These are phyloP conservation scores for Macadamia tetraphylla DNA, from an alignment of 164 flowering plant genomes.

Conservation along the genomic window DNA sequence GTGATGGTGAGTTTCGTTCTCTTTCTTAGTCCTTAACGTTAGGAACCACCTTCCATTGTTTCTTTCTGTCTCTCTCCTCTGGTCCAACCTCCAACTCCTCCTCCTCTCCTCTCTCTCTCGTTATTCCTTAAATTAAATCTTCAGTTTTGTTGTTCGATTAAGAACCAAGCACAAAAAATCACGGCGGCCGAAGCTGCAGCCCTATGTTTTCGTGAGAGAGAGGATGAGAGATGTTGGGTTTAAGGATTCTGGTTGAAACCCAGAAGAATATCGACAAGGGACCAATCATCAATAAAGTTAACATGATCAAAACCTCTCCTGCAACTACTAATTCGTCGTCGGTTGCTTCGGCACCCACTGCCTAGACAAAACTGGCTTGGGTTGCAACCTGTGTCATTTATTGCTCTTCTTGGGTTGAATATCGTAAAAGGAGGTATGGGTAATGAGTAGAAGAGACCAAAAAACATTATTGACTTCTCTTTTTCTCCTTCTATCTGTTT, in stretches of 20 bases:
- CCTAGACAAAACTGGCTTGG: constrained; percentile 73
- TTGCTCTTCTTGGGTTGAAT: constrained; percentile 53
- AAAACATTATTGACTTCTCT: neutral
- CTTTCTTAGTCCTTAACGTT: no score
- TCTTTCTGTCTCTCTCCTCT: no score
- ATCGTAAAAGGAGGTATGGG: constrained; percentile 51
- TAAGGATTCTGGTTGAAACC: constrained; percentile 53
- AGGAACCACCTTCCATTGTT: no score
- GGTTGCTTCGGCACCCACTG: constrained; percentile 12
- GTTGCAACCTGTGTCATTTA: constrained; percentile 62
- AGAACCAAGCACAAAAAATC: no score
- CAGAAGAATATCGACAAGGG: constrained; percentile 23
- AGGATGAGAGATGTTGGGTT: constrained; percentile 55
- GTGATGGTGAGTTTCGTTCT: no score
- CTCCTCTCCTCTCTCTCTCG: no score
- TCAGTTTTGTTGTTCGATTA: no score
- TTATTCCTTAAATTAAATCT: no score
- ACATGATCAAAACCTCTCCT: constrained; percentile 20
- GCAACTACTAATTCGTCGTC: constrained; percentile 11
- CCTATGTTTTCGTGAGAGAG: neutral
- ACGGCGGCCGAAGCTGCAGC: neutral
- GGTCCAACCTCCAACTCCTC: no score
- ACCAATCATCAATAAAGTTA: constrained; percentile 42
- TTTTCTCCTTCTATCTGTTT: neutral
- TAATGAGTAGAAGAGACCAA: neutral